phyloP scores from a whole-genome alignment of 2,329 filamentous ascomycete species.

The Monosporascus sp. region DNA sequence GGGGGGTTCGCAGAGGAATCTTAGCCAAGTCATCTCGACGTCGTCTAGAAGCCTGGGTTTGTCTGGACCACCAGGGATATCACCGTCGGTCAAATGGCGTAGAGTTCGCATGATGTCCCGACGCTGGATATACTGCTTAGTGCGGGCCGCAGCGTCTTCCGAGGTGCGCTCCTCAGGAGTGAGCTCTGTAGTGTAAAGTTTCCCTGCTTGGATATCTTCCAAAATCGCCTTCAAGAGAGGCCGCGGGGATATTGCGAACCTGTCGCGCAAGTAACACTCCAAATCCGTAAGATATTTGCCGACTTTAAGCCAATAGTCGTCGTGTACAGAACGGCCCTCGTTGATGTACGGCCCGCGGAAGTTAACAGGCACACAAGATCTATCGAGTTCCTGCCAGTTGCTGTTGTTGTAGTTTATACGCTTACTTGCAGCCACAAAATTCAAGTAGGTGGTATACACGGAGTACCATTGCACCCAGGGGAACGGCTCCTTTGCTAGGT shows the following conservation, averaged over 20 bases:
- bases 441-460: slow-evolving; percentile 17
- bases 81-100: background rate
- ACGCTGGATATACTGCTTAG: slow-evolving; percentile 3
- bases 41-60: slow-evolving; percentile 13
- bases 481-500: slow-evolving; percentile 23
- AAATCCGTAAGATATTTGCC: slow-evolving; percentile 23
- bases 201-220: slow-evolving; percentile 22
- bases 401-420: slow-evolving; percentile 16
- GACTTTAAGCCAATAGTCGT: slow-evolving; percentile 24
- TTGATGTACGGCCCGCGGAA: slow-evolving; percentile 26
- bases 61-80: background rate
- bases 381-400: slow-evolving; percentile 15
- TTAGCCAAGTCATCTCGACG: slow-evolving; percentile 21
- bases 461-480: slow-evolving; percentile 25
- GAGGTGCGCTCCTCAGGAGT: too few species aligned
- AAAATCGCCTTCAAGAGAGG: slow-evolving; percentile 20
- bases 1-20: slow-evolving; percentile 23
- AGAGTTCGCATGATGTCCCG: slow-evolving; percentile 15
- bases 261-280: slow-evolving; percentile 7
- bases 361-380: slow-evolving; percentile 22
- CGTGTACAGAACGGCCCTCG: slow-evolving; percentile 20
- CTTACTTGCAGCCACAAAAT: slow-evolving; percentile 17
- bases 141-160: too few species aligned
- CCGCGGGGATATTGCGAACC: slow-evolving; percentile 18
- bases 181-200: background rate